Evolutionary conservation across 805 yeast species (phyloP).

Genomic region (Clavispora fructus): DNA sequence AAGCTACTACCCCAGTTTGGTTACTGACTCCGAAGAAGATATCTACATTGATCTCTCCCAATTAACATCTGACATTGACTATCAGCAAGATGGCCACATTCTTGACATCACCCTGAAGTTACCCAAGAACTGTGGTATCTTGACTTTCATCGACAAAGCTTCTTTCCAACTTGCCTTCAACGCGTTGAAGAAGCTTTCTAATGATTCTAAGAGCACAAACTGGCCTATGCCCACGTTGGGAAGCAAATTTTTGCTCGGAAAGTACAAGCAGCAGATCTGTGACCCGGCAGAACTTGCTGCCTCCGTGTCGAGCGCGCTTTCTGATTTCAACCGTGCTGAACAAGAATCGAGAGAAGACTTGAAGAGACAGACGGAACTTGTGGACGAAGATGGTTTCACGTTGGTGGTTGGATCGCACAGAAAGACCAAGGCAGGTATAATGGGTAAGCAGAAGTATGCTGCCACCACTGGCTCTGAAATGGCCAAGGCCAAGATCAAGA

Average conservation of each 20-base stretch:
- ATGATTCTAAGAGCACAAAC: conserved; percentile 16
- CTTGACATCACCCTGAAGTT: conserved; percentile 38
- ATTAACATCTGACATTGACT: conserved; percentile 53
- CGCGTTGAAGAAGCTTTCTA: conserved; percentile 50
- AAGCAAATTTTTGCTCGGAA: conserved; percentile 40
- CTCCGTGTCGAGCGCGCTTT: conserved; percentile 57
- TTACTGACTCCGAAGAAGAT: conserved; percentile 42
- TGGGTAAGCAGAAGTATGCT: conserved; percentile 48
- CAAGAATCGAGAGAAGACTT: conserved; percentile 52
- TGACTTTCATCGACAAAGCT: conserved; percentile 69
- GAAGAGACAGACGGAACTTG: conserved; percentile 51
- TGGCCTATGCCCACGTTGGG: conserved; percentile 39
- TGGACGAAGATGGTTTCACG: conserved; percentile 94
- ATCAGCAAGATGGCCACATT: conserved; percentile 18
- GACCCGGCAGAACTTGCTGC: conserved; percentile 48
- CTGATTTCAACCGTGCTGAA: conserved; percentile 67
- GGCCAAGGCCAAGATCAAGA: conserved; percentile 50
- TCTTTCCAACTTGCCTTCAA: conserved; percentile 60
- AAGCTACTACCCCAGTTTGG: conserved; percentile 26
- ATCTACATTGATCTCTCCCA: conserved; percentile 45
- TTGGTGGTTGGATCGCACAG: conserved; percentile 84
- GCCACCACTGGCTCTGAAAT: conserved; percentile 32
- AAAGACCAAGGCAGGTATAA: conserved; percentile 68
- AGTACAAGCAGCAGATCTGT: conserved; percentile 30
- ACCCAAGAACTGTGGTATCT: conserved; percentile 70